phyloP scores from a whole-genome alignment of 106 monocot species.

The Narthecium ossifragum region DNA sequence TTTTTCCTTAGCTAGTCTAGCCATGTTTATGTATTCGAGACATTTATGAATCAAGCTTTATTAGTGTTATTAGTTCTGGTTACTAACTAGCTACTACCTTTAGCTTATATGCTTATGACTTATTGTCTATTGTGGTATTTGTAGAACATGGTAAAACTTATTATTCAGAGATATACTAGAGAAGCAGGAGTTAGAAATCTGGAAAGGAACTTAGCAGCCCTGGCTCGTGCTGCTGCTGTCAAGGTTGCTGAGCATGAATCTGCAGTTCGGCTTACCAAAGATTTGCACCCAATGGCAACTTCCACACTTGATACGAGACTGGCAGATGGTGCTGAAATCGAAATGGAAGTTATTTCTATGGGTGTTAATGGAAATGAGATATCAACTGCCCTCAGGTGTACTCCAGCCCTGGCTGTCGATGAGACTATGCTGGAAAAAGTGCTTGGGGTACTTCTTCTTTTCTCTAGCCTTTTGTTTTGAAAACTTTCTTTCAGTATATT shows the following conservation, averaged over 20 bases:
- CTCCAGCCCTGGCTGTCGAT: conserved; percentile 54
- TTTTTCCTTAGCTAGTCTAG: too few relatives aligned
- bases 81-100: background rate
- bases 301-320: conserved; percentile 68
- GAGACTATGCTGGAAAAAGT: conserved; percentile 95
- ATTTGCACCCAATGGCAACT: conserved; percentile 50
- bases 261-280: conserved; percentile 50
- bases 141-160: conserved; percentile 67
- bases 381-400: conserved; percentile 41
- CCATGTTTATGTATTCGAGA: too few relatives aligned
- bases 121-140: background rate
- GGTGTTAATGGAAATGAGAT: conserved; percentile 57
- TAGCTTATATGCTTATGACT: background rate
- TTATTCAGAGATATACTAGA: conserved; percentile 90
- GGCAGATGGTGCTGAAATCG: conserved; percentile 77
- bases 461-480: background rate
- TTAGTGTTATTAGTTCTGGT: background rate
- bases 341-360: conserved; percentile 97
- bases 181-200: conserved; percentile 97
- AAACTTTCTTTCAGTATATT: background rate
- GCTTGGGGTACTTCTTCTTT: conserved; percentile 68
- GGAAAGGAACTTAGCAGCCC: conserved; percentile 76
- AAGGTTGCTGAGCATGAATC: conserved; percentile 71
- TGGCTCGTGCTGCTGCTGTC: conserved; percentile 94
- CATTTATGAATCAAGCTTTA: too few relatives aligned